Conservation (phyloP, 257 asterid species). For the Solanum chmielewskii region DNA sequence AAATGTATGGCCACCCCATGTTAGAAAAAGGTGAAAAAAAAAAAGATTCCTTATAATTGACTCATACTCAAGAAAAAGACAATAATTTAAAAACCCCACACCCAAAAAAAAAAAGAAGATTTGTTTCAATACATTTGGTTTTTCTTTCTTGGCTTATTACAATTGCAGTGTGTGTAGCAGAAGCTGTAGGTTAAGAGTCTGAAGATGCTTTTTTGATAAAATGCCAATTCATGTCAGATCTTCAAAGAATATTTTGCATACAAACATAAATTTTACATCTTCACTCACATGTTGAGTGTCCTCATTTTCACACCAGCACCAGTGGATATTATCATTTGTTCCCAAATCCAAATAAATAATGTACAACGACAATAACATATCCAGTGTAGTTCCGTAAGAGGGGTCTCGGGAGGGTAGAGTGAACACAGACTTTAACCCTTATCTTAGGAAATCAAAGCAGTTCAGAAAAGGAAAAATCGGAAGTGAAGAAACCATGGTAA, state of each 20-base stretch:
- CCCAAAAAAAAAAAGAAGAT: background rate
- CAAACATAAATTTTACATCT: background rate
- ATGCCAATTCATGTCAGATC: background rate
- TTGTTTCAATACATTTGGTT: background rate
- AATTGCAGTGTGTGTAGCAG: background rate
- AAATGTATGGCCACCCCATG: background rate
- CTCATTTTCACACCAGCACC: background rate
- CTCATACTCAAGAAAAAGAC: background rate
- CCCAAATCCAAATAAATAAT: background rate
- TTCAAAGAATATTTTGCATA: background rate
- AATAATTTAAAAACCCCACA: background rate
- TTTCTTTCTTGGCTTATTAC: background rate
- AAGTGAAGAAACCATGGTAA: background rate
- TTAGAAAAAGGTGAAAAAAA: background rate
- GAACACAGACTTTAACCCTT: background rate
- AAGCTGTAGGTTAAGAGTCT: background rate
- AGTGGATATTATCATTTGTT: background rate
- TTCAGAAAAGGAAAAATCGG: background rate
- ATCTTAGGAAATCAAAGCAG: background rate
- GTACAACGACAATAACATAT: background rate
- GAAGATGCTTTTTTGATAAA: conserved; percentile 1
- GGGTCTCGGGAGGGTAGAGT: background rate
- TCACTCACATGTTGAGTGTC: background rate
- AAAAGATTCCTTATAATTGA: conserved; percentile 2
- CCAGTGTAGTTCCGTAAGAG: fast-evolving